Percentiles rank a stretch among this genome's conserved stretches.
Conservation (phyloP, 2,329 filamentous ascomycete genomes). For the Talaromyces sp. region DNA sequence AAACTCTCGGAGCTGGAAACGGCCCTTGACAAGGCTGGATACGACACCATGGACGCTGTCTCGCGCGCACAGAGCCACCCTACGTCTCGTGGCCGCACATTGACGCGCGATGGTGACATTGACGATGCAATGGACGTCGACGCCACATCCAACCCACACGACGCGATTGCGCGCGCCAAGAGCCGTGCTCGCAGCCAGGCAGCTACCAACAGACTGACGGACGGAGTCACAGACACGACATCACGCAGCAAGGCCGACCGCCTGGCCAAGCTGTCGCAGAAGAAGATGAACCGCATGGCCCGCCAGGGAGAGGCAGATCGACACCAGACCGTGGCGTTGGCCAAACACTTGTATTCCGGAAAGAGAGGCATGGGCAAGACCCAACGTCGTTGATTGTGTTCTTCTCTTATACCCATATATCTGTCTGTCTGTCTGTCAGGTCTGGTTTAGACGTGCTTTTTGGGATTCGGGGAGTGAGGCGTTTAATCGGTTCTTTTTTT, state of each 20-base stretch:
- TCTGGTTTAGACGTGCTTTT: background rate
- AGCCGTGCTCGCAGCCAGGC: slow-evolving; percentile 58
- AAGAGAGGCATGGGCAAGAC: slow-evolving; percentile 95
- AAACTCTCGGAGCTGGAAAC: slow-evolving; percentile 81
- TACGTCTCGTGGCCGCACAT: slow-evolving; percentile 62
- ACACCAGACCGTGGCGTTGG: slow-evolving; percentile 71
- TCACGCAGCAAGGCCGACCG: slow-evolving; percentile 75
- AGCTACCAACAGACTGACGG: slow-evolving; percentile 41
- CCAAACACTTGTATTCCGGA: slow-evolving; percentile 86
- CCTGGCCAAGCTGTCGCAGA: slow-evolving; percentile 83
- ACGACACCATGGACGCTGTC: slow-evolving; percentile 67
- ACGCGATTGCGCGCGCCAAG: slow-evolving; percentile 61
- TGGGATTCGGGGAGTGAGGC: background rate
- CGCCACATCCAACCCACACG: slow-evolving; percentile 27
- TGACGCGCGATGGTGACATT: slow-evolving; percentile 60
- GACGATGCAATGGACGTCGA: slow-evolving; percentile 62
- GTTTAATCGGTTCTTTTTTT: background rate
- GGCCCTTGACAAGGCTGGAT: slow-evolving; percentile 75
- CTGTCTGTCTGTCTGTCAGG: background rate
- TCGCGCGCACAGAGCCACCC: slow-evolving; percentile 58
- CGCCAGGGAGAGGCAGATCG: slow-evolving; percentile 95
- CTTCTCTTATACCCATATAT: background rate
- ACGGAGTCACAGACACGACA: slow-evolving; percentile 58
- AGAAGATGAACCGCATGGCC: slow-evolving; percentile 98
- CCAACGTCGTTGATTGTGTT: slow-evolving; percentile 31